Percentiles rank a stretch among this genome's conserved stretches.
These are phyloP conservation scores for Jacaranda mimosifolia DNA, from an alignment of 257 asterid genomes.

Conservation along the genomic window DNA sequence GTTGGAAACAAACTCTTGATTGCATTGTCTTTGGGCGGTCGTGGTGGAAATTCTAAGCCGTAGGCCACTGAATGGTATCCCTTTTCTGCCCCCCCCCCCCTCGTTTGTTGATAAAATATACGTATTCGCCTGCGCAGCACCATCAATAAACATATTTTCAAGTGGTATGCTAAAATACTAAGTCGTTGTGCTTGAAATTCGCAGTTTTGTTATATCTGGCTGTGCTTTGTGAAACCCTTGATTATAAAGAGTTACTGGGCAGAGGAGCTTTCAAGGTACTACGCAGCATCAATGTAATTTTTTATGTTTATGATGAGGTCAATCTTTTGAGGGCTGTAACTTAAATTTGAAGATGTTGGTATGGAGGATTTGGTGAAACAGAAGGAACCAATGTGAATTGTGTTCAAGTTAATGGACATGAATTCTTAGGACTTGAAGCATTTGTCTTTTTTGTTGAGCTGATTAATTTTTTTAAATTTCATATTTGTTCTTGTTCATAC, in stretches of 20 bases:
- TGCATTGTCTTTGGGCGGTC: constrained; percentile 6
- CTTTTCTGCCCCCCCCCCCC: background rate
- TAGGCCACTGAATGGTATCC: background rate
- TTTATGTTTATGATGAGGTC: background rate
- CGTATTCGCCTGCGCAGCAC: background rate
- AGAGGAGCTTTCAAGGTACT: background rate
- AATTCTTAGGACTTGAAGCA: constrained; percentile 15
- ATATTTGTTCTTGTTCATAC: background rate
- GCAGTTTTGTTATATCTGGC: background rate
- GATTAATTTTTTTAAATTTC: background rate
- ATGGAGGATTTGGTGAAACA: background rate
- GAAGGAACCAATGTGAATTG: background rate
- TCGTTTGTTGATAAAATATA: background rate
- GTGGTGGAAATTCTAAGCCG: background rate
- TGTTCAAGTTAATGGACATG: background rate
- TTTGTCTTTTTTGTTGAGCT: background rate
- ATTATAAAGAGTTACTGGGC: background rate
- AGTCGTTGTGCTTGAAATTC: background rate
- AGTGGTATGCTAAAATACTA: background rate
- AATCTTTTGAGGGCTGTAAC: background rate
- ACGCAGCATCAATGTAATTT: background rate
- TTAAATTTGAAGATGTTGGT: background rate
- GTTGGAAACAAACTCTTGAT: background rate
- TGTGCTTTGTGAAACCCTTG: background rate
- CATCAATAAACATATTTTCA: background rate